Evolutionary conservation across 1,284 basidiomycete genomes (phyloP).

Genomic region (Melanopsichium pennsylvanicum): DNA sequence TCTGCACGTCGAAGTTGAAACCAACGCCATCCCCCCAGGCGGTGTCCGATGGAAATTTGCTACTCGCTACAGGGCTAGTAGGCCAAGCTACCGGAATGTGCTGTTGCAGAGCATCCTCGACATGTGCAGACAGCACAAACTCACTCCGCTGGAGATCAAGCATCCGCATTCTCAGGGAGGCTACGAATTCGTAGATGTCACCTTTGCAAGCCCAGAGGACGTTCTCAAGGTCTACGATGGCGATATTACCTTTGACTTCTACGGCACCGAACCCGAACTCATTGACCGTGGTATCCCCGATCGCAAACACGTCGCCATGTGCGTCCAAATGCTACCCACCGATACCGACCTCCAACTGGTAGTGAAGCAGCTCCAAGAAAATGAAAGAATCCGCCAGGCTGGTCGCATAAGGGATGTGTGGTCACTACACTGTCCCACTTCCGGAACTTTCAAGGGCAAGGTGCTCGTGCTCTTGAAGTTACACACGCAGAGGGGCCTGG

Average conservation of each 20-base stretch:
- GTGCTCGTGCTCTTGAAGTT: slow-evolving; percentile 32
- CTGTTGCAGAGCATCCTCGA: slow-evolving; percentile 29
- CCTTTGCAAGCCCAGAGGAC: slow-evolving; percentile 19
- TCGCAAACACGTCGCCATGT: slow-evolving; percentile 14
- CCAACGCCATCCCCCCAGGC: slow-evolving; percentile 14
- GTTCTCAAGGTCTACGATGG: slow-evolving; percentile 22
- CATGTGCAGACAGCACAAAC: slow-evolving; percentile 20
- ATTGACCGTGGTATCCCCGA: slow-evolving; percentile 11
- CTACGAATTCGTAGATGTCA: slow-evolving; percentile 19
- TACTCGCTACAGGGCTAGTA: slow-evolving; percentile 16
- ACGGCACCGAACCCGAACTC: slow-evolving; percentile 22
- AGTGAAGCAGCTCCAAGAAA: background rate
- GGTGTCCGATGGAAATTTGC: slow-evolving; percentile 31
- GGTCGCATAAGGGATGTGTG: slow-evolving; percentile 25
- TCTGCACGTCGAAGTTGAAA: slow-evolving; percentile 15
- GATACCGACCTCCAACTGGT: background rate
- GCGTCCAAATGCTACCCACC: slow-evolving; percentile 31
- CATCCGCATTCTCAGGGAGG: background rate
- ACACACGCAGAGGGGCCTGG: background rate
- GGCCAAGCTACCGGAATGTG: slow-evolving; percentile 21
- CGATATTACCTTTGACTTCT: slow-evolving; percentile 29
- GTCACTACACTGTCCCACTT: slow-evolving; percentile 8
- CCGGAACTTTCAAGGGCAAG: slow-evolving; percentile 15
- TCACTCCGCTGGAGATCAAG: slow-evolving; percentile 29
- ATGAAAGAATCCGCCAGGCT: slow-evolving; percentile 4